These are phyloP conservation scores for Cyclocybe cylindracea DNA, from an alignment of 768 basidiomycete species.

Conservation along the genomic window DNA sequence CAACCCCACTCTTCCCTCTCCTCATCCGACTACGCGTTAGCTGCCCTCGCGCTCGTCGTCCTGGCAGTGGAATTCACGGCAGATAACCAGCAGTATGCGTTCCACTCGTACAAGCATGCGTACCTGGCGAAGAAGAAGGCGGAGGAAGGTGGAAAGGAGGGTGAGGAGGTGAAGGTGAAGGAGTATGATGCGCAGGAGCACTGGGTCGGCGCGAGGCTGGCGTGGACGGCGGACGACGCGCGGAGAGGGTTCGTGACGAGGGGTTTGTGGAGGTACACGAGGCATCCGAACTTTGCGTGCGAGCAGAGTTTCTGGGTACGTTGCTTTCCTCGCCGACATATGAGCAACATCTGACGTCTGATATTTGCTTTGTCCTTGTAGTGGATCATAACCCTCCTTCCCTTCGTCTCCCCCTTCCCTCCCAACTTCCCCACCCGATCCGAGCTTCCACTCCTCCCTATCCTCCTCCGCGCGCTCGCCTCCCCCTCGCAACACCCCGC, in stretches of 20 bases:
- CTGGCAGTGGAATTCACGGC: conserved; percentile 77
- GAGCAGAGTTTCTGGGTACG: conserved; percentile 88
- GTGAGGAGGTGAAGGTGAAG: conserved; percentile 27
- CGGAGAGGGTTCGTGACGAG: conserved; percentile 82
- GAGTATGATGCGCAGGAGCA: no score
- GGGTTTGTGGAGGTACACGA: conserved; percentile 81
- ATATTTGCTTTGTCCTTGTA: conserved; percentile 29
- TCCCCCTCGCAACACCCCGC: no score
- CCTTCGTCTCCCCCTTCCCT: no score
- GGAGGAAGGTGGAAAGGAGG: conserved; percentile 18
- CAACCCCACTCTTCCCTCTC: conserved; percentile 56
- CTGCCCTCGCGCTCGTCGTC: conserved; percentile 60
- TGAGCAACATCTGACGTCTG: no score
- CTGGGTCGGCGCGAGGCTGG: conserved; percentile 67
- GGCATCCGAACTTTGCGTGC: conserved; percentile 93
- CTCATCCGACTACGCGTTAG: conserved; percentile 62
- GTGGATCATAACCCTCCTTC: conserved; percentile 71
- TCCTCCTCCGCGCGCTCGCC: conserved; percentile 12
- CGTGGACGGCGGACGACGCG: conserved; percentile 65
- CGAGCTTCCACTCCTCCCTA: no score
- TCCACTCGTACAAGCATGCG: conserved; percentile 74
- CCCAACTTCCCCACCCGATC: no score
- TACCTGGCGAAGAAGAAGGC: conserved; percentile 30
- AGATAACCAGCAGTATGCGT: conserved; percentile 90
- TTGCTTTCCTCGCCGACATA: no score